Conservation (phyloP, 2,329 filamentous ascomycete species). For the Fusarium scirpi region DNA sequence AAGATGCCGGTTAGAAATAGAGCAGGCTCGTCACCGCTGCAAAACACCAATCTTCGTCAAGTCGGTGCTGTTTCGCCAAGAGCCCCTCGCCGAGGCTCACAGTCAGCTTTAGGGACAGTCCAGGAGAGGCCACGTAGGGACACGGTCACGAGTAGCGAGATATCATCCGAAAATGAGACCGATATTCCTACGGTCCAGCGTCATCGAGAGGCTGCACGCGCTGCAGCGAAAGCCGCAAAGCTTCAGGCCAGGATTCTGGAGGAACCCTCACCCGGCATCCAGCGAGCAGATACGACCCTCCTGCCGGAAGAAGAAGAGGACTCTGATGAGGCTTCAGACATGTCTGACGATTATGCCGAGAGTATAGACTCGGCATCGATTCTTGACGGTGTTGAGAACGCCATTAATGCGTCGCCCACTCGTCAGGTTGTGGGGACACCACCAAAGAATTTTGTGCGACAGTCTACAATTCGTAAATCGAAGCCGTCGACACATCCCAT, state of each 20-base stretch:
- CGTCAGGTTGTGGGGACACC: slow-evolving; percentile 73
- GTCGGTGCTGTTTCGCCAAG: slow-evolving; percentile 61
- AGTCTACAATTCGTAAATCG: slow-evolving; percentile 73
- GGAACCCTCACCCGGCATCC: slow-evolving; percentile 55
- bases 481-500: slow-evolving; percentile 67
- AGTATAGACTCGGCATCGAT: slow-evolving; percentile 79
- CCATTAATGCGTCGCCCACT: slow-evolving; percentile 66
- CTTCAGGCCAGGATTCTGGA: slow-evolving; percentile 56
- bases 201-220: slow-evolving; percentile 70
- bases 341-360: slow-evolving; percentile 73
- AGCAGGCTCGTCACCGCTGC: slow-evolving; percentile 88
- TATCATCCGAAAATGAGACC: slow-evolving; percentile 85
- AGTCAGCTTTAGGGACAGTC: slow-evolving; percentile 76
- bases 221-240: slow-evolving; percentile 60
- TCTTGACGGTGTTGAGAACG: slow-evolving; percentile 72
- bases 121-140: slow-evolving; percentile 78
- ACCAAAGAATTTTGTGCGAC: slow-evolving; percentile 69
- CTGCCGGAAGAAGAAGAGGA: slow-evolving; percentile 70
- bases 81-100: slow-evolving; percentile 72
- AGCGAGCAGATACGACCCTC: slow-evolving; percentile 62
- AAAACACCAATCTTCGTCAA: slow-evolving; percentile 72
- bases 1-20: slow-evolving; percentile 93
- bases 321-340: slow-evolving; percentile 71
- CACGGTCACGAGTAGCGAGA: slow-evolving; percentile 84
- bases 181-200: slow-evolving; percentile 74